Evolutionary conservation across 495 filamentous ascomycete species (phyloP).

Genomic region (Xylaria venustula): DNA sequence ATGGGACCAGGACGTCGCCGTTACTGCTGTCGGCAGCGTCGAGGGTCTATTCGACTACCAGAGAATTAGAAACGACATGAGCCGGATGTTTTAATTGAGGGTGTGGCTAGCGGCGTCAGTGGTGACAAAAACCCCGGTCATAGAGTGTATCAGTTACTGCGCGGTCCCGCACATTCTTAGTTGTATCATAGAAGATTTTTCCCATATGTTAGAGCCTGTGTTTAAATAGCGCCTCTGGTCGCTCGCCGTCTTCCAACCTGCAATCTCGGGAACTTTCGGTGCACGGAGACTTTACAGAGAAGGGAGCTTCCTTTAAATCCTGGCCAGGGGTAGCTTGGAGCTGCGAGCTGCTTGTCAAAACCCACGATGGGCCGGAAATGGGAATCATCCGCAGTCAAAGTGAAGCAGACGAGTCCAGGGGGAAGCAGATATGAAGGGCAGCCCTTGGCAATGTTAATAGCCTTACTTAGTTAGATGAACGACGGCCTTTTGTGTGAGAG

Average conservation of each 20-base stretch:
- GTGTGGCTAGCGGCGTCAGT: slow-evolving; percentile 15
- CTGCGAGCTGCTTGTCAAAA: too few species aligned
- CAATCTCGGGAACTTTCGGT: not conserved
- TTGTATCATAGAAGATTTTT: slow-evolving; percentile 36
- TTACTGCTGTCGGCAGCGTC: slow-evolving; percentile 88
- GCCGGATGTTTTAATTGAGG: slow-evolving; percentile 61
- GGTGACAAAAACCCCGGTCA: slow-evolving; percentile 23
- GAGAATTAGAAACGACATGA: slow-evolving; percentile 85
- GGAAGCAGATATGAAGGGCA: too few species aligned
- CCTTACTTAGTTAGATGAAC: too few species aligned
- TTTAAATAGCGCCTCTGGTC: not conserved
- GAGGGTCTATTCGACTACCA: slow-evolving; percentile 91
- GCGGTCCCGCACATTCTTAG: slow-evolving; percentile 22
- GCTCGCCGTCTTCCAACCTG: not conserved
- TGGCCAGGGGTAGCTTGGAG: too few species aligned
- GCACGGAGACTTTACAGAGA: too few species aligned
- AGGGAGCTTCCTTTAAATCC: too few species aligned
- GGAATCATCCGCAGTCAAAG: too few species aligned
- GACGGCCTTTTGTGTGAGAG: too few species aligned
- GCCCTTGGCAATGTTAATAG: too few species aligned
- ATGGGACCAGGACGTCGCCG: slow-evolving; percentile 95
- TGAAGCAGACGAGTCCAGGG: too few species aligned
- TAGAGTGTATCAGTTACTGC: slow-evolving; percentile 36
- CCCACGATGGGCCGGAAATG: too few species aligned
- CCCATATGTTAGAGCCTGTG: slow-evolving; percentile 26